A percentile compares a stretch with the other conserved stretches of the same genome.
Conservation (phyloP, 1,284 basidiomycete genomes). For the Exobasidium cylindrosporum region DNA sequence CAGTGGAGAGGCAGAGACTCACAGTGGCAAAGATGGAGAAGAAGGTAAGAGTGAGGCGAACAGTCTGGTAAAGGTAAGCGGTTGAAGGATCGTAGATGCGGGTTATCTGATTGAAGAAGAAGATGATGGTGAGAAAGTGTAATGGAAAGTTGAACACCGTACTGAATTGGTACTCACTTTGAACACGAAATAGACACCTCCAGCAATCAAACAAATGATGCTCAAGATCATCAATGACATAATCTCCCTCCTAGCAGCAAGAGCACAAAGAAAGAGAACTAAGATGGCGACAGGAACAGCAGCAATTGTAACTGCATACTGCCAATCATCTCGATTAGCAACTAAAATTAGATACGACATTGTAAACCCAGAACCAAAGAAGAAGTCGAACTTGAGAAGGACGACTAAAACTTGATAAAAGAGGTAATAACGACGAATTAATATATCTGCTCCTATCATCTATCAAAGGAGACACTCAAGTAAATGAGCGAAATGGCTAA, state of each 20-base stretch:
- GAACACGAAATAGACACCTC: slow-evolving; percentile 32
- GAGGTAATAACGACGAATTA: slow-evolving; percentile 34
- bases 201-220: slow-evolving; percentile 32
- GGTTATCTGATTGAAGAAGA: slow-evolving; percentile 22
- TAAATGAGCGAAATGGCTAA: too few species aligned
- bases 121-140: not conserved
- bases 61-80: slow-evolving; percentile 30
- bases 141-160: not conserved
- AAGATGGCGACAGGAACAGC: slow-evolving; percentile 39
- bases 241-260: slow-evolving; percentile 38
- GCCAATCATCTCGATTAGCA: slow-evolving; percentile 31
- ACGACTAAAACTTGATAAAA: slow-evolving; percentile 48
- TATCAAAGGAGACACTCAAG: too few species aligned
- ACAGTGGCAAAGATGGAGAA: slow-evolving; percentile 37
- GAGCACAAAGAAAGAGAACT: slow-evolving; percentile 32
- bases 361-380: slow-evolving; percentile 32
- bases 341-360: slow-evolving; percentile 45
- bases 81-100: slow-evolving; percentile 38
- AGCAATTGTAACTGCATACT: slow-evolving; percentile 42
- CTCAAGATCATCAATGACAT: slow-evolving; percentile 36
- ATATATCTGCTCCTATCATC: slow-evolving; percentile 42
- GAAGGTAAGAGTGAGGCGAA: slow-evolving; percentile 41
- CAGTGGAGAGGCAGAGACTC: slow-evolving; percentile 17
- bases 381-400: slow-evolving; percentile 45
- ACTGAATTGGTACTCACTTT: slow-evolving; percentile 9